Evolutionary conservation across 1,284 basidiomycete genomes (phyloP), one percentile per base, ranked within the genome.

Genomic region (Ceratobasidium sp.): DNA sequence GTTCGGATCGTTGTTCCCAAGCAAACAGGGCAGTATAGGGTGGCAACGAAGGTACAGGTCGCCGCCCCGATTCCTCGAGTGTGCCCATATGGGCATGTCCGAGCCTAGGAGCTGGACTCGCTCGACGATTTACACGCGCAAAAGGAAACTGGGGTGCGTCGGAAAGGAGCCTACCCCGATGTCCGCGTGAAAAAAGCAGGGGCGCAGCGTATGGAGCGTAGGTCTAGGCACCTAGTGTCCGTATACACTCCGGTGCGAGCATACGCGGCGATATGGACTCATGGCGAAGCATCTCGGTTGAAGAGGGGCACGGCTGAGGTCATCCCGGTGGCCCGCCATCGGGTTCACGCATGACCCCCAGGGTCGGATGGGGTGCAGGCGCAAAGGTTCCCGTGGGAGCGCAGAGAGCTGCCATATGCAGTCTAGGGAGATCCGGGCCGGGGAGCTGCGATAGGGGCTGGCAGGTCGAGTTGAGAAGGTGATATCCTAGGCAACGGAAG

Each of bases 281-380:
- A 63, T n/a, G 2, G 22, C 37, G 31, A 37, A 48, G n/a, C 19
- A 64, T 64, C 46, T 49, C 62, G 29, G 62, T 48, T 41, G 59
- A 61, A 41, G 59, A 24, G 29, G 62, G 46, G 62, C 39, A 49
- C 62, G 43, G 37, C 62, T 64, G 62, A 64, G 62, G 29, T 66
- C 64, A 66, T 37, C 43, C 64, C 3, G 24, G 51, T 39, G 31
- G 51, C 51, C 27, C 27, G 14, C 11, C 6, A 48, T 19, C 51
- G 37, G 59, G n/a, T 37, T 37, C 59, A 37, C 29, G 31, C 46
- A n/a, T 22, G 46, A 53, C 27, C 34, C 66, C 29, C 51, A 69
- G 66, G 66, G 66, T 27, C 27, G 66, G 66, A 69, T 69, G 66
- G 66, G 66, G 66, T 69, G 51, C 66, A 69, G 31, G 34, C n/a